phyloP scores from a whole-genome alignment of 2,329 filamentous ascomycete genomes.

The Sordariomycetes sp. region DNA sequence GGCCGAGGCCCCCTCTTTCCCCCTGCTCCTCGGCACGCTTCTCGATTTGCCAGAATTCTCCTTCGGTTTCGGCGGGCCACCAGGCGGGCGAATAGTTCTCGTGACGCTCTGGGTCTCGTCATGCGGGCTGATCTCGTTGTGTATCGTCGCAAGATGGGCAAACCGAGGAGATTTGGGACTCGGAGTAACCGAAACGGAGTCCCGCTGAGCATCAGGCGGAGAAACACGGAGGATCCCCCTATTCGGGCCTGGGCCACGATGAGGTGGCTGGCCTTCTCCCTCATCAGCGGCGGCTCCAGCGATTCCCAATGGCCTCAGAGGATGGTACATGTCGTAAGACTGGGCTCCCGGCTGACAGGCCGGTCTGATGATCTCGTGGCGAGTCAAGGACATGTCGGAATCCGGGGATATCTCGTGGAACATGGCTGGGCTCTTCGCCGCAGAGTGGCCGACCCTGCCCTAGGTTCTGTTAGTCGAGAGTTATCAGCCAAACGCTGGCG shows the following conservation, averaged over 20 bases:
- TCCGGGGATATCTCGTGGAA: not conserved
- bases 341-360: not conserved
- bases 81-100: not conserved
- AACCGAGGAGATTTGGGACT: not conserved
- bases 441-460: not conserved
- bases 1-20: not conserved
- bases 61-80: not conserved
- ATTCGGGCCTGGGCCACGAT: not conserved
- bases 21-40: not conserved
- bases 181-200: not conserved
- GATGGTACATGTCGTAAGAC: not conserved
- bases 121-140: not conserved
- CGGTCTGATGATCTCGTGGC: not conserved
- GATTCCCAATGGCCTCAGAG: not conserved
- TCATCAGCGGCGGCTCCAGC: not conserved
- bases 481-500: not conserved
- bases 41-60: not conserved
- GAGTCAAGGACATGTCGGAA: not conserved
- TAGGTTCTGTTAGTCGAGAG: not conserved
- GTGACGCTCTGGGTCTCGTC: not conserved
- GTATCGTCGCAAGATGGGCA: not conserved
- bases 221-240: not conserved
- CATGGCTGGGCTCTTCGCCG: not conserved
- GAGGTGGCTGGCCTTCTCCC: not conserved
- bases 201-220: not conserved